Evolutionary conservation across 2,329 filamentous ascomycete species (phyloP).

Genomic region (Paecilomyces fulvus): DNA sequence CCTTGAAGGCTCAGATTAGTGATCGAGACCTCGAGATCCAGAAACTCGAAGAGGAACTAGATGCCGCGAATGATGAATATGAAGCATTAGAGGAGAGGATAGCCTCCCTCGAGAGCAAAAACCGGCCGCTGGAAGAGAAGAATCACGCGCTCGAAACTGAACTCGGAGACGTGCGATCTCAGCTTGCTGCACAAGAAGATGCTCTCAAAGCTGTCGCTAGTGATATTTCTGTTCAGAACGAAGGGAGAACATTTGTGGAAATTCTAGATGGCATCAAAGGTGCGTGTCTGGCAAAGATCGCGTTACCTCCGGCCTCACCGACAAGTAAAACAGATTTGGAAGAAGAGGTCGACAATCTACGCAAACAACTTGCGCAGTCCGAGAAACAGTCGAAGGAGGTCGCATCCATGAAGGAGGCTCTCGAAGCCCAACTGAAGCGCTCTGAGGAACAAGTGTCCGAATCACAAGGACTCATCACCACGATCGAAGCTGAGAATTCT

Average conservation of each 20-base stretch:
- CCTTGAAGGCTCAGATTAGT: constrained; percentile 26
- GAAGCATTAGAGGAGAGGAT: constrained; percentile 25
- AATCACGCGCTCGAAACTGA: constrained; percentile 29
- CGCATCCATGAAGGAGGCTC: constrained; percentile 17
- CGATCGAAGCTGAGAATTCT: constrained; percentile 31
- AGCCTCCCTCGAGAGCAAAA: constrained; percentile 24
- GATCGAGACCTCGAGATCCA: constrained; percentile 27
- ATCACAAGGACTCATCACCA: constrained; percentile 27
- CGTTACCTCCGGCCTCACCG: constrained; percentile 7
- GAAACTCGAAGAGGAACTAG: constrained; percentile 25
- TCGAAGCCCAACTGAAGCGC: constrained; percentile 27
- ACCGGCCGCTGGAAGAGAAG: constrained; percentile 29
- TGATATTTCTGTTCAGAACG: constrained; percentile 23
- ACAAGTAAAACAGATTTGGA: constrained; percentile 10
- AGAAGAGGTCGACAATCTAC: constrained; percentile 14
- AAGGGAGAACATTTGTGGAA: constrained; percentile 29
- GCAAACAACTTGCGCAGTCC: constrained; percentile 21
- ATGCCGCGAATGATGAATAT: constrained; percentile 24
- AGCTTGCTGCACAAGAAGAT: constrained; percentile 28
- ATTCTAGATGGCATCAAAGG: constrained; percentile 32
- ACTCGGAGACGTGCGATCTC: constrained; percentile 24
- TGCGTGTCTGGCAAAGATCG: constrained; percentile 15
- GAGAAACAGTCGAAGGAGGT: constrained; percentile 23
- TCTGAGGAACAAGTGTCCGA: constrained; percentile 29
- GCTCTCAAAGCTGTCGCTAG: constrained; percentile 29